A percentile compares a stretch with the other conserved stretches of the same genome.
These are phyloP conservation scores for Thalia dealbata DNA, from an alignment of 176 grass and related monocot genomes.

Conservation along the genomic window DNA sequence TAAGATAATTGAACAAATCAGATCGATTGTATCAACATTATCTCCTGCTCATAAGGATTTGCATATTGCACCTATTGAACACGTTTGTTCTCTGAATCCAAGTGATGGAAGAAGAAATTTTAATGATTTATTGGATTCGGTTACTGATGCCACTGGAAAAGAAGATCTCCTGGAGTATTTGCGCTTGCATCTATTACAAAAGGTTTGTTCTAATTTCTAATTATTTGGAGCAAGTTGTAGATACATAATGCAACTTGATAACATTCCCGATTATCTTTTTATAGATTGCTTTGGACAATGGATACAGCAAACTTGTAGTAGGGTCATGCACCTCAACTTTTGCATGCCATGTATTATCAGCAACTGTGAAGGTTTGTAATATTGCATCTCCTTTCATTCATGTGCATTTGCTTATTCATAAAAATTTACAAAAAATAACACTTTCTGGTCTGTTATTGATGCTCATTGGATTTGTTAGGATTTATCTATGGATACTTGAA, in stretches of 20 bases:
- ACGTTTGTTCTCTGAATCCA: constrained; percentile 33
- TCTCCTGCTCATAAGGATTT: constrained; percentile 33
- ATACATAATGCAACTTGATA: not conserved
- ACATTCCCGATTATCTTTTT: constrained; percentile 7
- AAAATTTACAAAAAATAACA: not conserved
- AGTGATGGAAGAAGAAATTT: constrained; percentile 20
- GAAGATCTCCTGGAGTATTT: constrained; percentile 61
- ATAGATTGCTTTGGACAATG: constrained; percentile 64
- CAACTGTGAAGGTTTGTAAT: constrained; percentile 66
- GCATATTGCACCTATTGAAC: constrained; percentile 39
- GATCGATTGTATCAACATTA: constrained; percentile 32
- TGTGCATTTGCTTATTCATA: not conserved
- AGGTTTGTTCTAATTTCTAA: constrained; percentile 22
- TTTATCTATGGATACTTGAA: too few species aligned
- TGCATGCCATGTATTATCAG: constrained; percentile 69
- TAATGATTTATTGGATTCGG: constrained; percentile 31
- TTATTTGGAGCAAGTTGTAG: not conserved
- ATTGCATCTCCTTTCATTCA: not conserved
- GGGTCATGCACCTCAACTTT: constrained; percentile 73
- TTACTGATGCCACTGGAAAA: constrained; percentile 64
- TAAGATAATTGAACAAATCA: constrained; percentile 34
- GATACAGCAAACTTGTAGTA: constrained; percentile 68
- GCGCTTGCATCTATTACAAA: constrained; percentile 62
- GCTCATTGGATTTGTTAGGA: not conserved
- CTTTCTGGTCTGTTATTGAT: not conserved